These are phyloP conservation scores for Gastrodia elata DNA, from an alignment of 106 monocot genomes.

Conservation along the genomic window DNA sequence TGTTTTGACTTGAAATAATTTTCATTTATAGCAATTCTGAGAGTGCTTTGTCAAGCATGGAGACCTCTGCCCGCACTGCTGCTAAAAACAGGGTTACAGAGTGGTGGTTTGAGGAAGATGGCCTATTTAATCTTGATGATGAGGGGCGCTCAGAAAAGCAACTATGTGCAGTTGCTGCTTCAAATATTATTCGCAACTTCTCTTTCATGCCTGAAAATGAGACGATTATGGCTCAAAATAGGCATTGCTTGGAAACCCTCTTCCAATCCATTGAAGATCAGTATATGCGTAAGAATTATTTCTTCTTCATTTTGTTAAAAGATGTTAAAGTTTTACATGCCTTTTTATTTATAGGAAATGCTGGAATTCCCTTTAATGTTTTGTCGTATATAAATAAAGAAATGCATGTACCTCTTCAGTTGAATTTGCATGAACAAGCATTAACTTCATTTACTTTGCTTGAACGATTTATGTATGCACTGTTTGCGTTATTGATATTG, in stretches of 20 bases:
- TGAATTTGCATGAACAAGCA: neutral
- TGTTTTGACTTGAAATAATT: neutral
- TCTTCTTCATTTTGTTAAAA: neutral
- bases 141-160: slow-evolving; percentile 85
- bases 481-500: neutral
- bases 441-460: neutral
- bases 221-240: slow-evolving; percentile 90
- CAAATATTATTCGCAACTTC: slow-evolving; percentile 93
- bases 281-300: slow-evolving; percentile 39
- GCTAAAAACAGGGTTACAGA: slow-evolving; percentile 30
- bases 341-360: neutral
- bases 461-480: neutral
- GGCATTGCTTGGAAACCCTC: slow-evolving; percentile 91
- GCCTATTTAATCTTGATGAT: slow-evolving; percentile 82
- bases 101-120: slow-evolving; percentile 94
- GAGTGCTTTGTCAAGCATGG: slow-evolving; percentile 20
- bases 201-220: slow-evolving; percentile 99
- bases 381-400: neutral
- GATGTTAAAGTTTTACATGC: neutral
- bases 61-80: slow-evolving; percentile 17
- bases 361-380: neutral
- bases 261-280: slow-evolving; percentile 95
- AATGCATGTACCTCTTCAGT: neutral
- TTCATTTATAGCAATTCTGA: slow-evolving; percentile 18
- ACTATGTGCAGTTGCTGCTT: slow-evolving; percentile 87